Evolutionary conservation across 495 filamentous ascomycete genomes (phyloP).

Genomic region (Aspergillus conjunctus): DNA sequence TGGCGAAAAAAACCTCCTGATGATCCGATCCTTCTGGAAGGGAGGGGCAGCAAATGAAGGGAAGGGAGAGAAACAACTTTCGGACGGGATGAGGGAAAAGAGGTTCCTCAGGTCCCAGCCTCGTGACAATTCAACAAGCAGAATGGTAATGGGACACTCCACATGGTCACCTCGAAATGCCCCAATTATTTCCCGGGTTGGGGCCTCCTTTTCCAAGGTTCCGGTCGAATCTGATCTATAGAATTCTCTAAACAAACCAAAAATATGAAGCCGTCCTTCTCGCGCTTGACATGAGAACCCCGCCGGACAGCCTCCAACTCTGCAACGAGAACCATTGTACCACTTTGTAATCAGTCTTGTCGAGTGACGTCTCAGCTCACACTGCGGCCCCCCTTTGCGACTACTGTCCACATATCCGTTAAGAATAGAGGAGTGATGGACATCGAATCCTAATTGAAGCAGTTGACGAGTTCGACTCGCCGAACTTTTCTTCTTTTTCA

Average conservation of each 20-base stretch:
- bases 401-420: no score
- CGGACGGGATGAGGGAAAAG: neutral
- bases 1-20: neutral
- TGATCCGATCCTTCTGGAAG: neutral
- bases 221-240: neutral
- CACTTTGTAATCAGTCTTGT: no score
- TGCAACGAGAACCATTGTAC: no score
- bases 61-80: neutral
- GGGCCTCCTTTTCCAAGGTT: neutral
- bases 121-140: neutral
- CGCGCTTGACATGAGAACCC: no score
- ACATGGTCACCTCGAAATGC: constrained; percentile 1
- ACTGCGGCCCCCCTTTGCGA: no score
- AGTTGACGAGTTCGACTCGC: no score
- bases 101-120: neutral
- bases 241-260: neutral
- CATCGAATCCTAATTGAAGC: no score
- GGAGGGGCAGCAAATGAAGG: neutral
- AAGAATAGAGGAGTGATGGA: no score
- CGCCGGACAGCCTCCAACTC: no score
- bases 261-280: no score
- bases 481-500: no score
- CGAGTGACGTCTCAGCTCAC: no score
- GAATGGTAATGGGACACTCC: neutral
- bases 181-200: neutral